Evolutionary conservation across 352 stramenopile genomes (phyloP), one percentile per base, ranked within the genome.

Genomic region (Peronosclerospora sorghi): DNA sequence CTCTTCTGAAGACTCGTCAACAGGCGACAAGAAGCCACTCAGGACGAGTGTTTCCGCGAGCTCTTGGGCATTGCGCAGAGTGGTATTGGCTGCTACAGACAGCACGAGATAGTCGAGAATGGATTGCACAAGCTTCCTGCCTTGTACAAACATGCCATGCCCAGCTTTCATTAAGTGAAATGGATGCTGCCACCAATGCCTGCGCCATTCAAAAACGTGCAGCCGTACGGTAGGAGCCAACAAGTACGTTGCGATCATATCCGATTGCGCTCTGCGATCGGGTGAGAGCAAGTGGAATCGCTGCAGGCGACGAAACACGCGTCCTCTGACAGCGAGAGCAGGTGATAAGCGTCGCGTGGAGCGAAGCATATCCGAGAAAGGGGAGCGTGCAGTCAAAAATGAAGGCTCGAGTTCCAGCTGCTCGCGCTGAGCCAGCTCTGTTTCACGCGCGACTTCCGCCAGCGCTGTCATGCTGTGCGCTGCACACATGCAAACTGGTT

Each of bases 261-360:
- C 58, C 1, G 45, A 57, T 32, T 62, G 57, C n/a, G 47, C 43
- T 41, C 65, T 65, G 23, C 67, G 27, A 15, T 57, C 44, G n/a
- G 49, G 45, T 10, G 54, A 29, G 18, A 67, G 30, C 26, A 65
- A 46, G 12, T 63, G 61, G 34, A 68, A 71, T 9, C 50, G 54
- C 29, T 60, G 45, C 10, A 71, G 32, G 29, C 61, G 61, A 37
- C 38, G 57, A 39, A 71, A 71, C 20, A 71, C 61, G 19, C 61
- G 61, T 12, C 61, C 61, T 40, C 62, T 28, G 2, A 71, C 50
- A 13, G 48, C 24, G 5, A 39, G 8, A 17, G 12, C 27, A 9
- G 24, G 34, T 4, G 40, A n/a, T 8, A 41, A n/a, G 27, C 17
- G 35, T 15, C 12, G 14, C 19, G 24, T 13, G 2, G 28, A 42